phyloP scores from a whole-genome alignment of 163 green algal genomes.

The Coccomyxa subellipsoidea region DNA sequence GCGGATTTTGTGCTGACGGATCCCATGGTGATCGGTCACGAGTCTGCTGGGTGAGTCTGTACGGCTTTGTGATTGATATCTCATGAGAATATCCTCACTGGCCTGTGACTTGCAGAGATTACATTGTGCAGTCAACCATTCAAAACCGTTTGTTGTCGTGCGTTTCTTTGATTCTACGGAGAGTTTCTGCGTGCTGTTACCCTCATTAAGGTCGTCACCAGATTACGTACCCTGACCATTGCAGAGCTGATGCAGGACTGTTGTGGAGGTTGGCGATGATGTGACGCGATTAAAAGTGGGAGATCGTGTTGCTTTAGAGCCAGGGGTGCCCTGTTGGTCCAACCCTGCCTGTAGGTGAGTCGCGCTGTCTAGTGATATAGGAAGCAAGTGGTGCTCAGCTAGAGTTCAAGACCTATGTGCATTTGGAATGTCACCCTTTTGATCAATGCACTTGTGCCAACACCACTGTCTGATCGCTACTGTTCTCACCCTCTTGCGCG shows the following conservation, averaged over 20 bases:
- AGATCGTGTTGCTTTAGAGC: constrained; percentile 62
- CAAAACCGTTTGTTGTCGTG: no score
- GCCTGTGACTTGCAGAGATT: no score
- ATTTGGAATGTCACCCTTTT: no score
- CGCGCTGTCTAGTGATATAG: no score
- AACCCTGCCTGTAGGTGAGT: constrained; percentile 35
- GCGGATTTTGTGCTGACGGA: constrained; percentile 50
- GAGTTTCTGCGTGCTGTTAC: no score
- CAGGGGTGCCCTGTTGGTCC: constrained; percentile 53
- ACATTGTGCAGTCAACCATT: no score
- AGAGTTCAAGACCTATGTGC: no score
- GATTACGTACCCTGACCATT: background rate
- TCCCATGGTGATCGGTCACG: constrained; percentile 70
- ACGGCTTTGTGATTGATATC: background rate
- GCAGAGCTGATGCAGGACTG: background rate
- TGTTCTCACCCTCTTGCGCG: no score
- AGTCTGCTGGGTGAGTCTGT: constrained; percentile 37
- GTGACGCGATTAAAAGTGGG: constrained; percentile 38
- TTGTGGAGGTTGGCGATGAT: constrained; percentile 42
- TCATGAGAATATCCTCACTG: background rate
- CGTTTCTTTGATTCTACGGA: no score
- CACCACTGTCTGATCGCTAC: no score
- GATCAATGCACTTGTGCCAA: no score
- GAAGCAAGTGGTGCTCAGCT: no score
- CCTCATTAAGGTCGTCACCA: background rate